These are phyloP conservation scores for Grosmannia serpens DNA, from an alignment of 2,329 filamentous ascomycete species.

Conservation along the genomic window DNA sequence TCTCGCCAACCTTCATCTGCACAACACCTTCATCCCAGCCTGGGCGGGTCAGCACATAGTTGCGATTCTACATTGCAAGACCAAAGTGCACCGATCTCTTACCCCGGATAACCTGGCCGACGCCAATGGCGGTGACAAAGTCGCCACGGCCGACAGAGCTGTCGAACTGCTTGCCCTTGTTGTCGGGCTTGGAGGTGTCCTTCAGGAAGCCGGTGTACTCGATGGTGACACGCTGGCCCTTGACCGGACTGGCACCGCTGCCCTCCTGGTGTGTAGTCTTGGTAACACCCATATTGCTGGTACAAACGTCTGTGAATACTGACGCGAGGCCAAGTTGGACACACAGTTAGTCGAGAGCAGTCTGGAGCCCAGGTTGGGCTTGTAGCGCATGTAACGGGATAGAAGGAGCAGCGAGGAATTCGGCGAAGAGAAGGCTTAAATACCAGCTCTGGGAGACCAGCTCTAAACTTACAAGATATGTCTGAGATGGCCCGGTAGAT, in stretches of 20 bases:
- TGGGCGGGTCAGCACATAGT: constrained; percentile 21
- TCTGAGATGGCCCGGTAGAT: not conserved
- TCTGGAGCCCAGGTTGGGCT: too few species aligned
- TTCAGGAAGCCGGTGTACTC: constrained; percentile 86
- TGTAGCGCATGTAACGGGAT: not conserved
- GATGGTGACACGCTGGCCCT: constrained; percentile 68
- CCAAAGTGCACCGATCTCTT: constrained; percentile 11
- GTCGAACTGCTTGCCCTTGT: constrained; percentile 76
- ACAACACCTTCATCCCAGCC: constrained; percentile 79
- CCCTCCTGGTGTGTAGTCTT: constrained; percentile 56
- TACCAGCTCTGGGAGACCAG: not conserved
- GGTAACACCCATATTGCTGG: constrained; percentile 55
- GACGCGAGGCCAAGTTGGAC: not conserved
- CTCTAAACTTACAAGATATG: not conserved
- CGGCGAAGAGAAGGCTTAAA: not conserved
- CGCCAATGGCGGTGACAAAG: constrained; percentile 68
- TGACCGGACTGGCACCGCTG: constrained; percentile 45
- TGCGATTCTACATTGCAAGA: not conserved
- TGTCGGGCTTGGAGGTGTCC: constrained; percentile 46
- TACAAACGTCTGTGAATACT: not conserved
- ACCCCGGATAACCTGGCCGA: constrained; percentile 81
- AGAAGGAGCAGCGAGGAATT: not conserved
- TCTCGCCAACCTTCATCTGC: constrained; percentile 84
- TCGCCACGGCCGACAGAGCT: constrained; percentile 67
- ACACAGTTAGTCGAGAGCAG: not conserved